These are phyloP conservation scores for Neurospora sp. DNA, from an alignment of 495 filamentous ascomycete species.

Conservation along the genomic window DNA sequence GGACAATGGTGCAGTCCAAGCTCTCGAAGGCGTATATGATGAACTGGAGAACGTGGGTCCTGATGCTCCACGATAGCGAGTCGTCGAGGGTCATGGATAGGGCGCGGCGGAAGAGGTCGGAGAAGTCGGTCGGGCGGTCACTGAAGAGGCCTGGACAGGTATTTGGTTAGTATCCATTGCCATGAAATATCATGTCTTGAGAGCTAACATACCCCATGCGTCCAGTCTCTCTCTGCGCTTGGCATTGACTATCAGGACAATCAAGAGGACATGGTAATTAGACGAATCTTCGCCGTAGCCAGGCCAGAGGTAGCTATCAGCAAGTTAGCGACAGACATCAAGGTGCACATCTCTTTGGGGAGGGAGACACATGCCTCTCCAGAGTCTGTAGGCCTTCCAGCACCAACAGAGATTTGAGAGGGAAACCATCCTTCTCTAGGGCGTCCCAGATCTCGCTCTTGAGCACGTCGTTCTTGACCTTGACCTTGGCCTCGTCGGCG, in stretches of 20 bases:
- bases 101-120: slow-evolving; percentile 78
- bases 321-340: slow-evolving; percentile 11
- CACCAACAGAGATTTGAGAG: slow-evolving; percentile 63
- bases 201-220: slow-evolving; percentile 51
- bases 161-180: slow-evolving; percentile 23
- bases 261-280: slow-evolving; percentile 80
- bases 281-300: slow-evolving; percentile 81
- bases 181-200: slow-evolving; percentile 36
- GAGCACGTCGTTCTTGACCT: slow-evolving; percentile 75
- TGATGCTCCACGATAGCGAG: slow-evolving; percentile 57
- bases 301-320: slow-evolving; percentile 78
- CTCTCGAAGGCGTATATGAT: slow-evolving; percentile 90
- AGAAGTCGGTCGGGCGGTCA: slow-evolving; percentile 73
- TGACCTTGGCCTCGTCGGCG: slow-evolving; percentile 46
- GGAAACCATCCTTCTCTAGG: slow-evolving; percentile 70
- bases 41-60: slow-evolving; percentile 74
- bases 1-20: slow-evolving; percentile 75
- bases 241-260: slow-evolving; percentile 75
- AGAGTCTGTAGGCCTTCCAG: slow-evolving; percentile 86
- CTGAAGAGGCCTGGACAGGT: slow-evolving; percentile 53
- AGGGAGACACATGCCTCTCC: slow-evolving; percentile 52
- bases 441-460: slow-evolving; percentile 87
- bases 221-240: slow-evolving; percentile 80
- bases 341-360: background rate
- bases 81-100: slow-evolving; percentile 80